phyloP scores from a whole-genome alignment of 140 eudicot genomes.

The Anethum foeniculum region DNA sequence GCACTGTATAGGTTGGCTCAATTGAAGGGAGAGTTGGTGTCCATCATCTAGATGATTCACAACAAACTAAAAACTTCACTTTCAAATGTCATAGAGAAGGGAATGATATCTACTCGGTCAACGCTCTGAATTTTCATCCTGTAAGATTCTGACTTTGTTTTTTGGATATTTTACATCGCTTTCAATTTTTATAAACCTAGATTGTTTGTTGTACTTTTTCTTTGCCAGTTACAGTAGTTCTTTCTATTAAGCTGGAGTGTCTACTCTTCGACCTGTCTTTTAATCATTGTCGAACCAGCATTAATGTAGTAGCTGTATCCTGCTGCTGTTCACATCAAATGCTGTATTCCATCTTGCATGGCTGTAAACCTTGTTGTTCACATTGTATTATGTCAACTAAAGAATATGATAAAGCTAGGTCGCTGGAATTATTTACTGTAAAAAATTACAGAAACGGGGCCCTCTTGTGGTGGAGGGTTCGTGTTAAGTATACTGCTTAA shows the following conservation, averaged over 20 bases:
- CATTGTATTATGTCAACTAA: neutral
- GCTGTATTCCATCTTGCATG: neutral
- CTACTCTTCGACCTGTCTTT: neutral
- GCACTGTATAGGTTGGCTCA: conserved; percentile 65
- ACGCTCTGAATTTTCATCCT: conserved; percentile 86
- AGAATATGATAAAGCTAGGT: neutral
- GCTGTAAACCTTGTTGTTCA: neutral
- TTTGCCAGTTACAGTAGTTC: neutral
- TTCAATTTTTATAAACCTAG: neutral
- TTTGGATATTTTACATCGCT: neutral
- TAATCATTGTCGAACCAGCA: neutral
- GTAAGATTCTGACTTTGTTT: conserved; percentile 38
- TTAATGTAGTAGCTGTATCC: neutral
- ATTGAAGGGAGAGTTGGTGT: conserved; percentile 98
- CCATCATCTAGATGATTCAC: conserved; percentile 86
- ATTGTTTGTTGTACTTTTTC: neutral
- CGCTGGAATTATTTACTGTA: neutral
- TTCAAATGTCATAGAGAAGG: conserved; percentile 94
- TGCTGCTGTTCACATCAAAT: neutral
- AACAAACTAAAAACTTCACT: conserved; percentile 70
- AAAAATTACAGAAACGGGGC: neutral
- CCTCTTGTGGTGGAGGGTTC: neutral
- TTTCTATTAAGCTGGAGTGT: neutral
- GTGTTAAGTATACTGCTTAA: neutral
- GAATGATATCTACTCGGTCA: conserved; percentile 76